A percentile compares a stretch with the other conserved stretches of the same genome.
Conservation (phyloP, 306 rosid species). For the Dalbergia cochinchinensis region DNA sequence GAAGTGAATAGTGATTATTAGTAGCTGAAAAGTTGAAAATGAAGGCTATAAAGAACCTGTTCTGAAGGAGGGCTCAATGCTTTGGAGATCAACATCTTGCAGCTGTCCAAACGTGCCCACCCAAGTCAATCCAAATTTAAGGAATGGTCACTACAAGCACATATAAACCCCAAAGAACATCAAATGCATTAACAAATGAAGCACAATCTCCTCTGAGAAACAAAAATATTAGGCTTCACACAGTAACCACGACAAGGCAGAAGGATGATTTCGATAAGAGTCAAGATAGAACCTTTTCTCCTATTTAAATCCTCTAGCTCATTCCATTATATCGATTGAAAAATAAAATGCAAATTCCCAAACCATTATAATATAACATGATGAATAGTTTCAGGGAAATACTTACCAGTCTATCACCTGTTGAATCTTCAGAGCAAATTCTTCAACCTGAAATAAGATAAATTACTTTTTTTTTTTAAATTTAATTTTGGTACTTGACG, state of each 20-base stretch:
- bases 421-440: slow-evolving; percentile 78
- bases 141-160: no score
- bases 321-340: neutral
- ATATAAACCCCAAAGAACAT: no score
- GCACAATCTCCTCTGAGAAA: no score
- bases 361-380: neutral
- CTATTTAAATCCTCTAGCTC: no score
- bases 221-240: no score
- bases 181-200: no score
- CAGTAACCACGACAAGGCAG: no score
- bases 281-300: no score
- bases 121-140: slow-evolving; percentile 23
- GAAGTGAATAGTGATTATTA: neutral
- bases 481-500: no score
- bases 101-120: slow-evolving; percentile 84
- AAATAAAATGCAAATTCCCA: neutral
- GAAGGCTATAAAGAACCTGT: slow-evolving; percentile 63
- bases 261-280: no score
- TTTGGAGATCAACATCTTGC: slow-evolving; percentile 75
- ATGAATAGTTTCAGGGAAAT: neutral
- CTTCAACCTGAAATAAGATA: slow-evolving; percentile 61
- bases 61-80: slow-evolving; percentile 80
- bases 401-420: slow-evolving; percentile 79
- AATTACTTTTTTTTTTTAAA: neutral
- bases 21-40: neutral